phyloP scores from a whole-genome alignment of 768 basidiomycete species.

The Termitomyces heimii region DNA sequence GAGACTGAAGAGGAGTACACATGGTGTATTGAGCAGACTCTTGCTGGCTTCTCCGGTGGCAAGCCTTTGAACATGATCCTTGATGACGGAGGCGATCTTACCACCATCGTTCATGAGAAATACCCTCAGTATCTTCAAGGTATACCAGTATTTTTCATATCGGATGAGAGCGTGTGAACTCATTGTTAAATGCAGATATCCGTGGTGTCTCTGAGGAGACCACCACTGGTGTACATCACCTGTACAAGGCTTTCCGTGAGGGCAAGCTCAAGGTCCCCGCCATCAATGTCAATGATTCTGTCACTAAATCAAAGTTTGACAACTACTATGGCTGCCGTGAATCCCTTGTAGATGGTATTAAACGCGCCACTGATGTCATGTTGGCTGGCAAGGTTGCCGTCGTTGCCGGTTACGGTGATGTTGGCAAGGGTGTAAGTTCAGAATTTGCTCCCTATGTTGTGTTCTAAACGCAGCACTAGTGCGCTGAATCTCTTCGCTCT shows the following conservation, averaged over 20 bases:
- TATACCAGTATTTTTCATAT: constrained; percentile 16
- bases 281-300: constrained; percentile 99
- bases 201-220: constrained; percentile 98
- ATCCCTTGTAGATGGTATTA: constrained; percentile 99
- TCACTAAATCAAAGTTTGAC: constrained; percentile 99
- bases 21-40: constrained; percentile 97
- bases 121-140: constrained; percentile 85
- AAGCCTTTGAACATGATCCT: constrained; percentile 96
- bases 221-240: constrained; percentile 98
- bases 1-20: constrained; percentile 98
- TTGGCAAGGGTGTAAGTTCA: constrained; percentile 91
- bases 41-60: constrained; percentile 81
- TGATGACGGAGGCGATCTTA: constrained; percentile 98
- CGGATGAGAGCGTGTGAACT: background rate
- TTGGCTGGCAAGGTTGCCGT: constrained; percentile 99
- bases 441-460: background rate
- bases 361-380: constrained; percentile 99
- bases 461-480: constrained; percentile 42
- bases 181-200: constrained; percentile 49
- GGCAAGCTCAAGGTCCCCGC: constrained; percentile 96
- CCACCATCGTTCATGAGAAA: constrained; percentile 91
- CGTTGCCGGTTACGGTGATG: constrained; percentile 98
- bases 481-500: constrained; percentile 94
- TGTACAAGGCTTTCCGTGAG: constrained; percentile 97
- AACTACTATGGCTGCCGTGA: constrained; percentile 99